These are phyloP conservation scores for Cunninghamia lanceolata DNA, from an alignment of 75 land plant genomes.

Conservation along the genomic window DNA sequence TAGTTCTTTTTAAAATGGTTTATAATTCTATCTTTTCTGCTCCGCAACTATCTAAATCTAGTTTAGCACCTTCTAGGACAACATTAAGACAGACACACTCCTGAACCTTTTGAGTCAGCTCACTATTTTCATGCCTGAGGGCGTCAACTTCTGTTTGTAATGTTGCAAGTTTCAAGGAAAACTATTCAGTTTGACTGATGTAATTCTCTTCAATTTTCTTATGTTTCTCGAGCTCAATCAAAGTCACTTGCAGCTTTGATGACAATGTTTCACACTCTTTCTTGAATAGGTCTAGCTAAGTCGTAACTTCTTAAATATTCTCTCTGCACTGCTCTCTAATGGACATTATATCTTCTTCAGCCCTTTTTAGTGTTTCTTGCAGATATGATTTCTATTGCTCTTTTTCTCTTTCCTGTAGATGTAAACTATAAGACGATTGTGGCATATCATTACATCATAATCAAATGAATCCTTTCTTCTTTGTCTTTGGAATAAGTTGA, in stretches of 20 bases:
- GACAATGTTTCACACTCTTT: slow-evolving; percentile 28
- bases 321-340: slow-evolving; percentile 31
- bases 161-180: slow-evolving; percentile 14
- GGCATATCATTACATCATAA: too few species aligned
- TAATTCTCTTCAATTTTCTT: slow-evolving; percentile 23
- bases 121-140: slow-evolving; percentile 20
- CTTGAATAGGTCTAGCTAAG: slow-evolving; percentile 19
- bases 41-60: slow-evolving; percentile 8
- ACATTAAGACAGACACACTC: slow-evolving; percentile 16
- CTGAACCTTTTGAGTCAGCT: slow-evolving; percentile 17
- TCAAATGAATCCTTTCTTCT: too few species aligned
- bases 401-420: too few species aligned
- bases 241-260: slow-evolving; percentile 26
- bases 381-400: too few species aligned
- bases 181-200: background rate
- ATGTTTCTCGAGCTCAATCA: slow-evolving; percentile 34
- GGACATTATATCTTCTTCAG: slow-evolving; percentile 31
- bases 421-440: too few species aligned
- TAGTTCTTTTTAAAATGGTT: slow-evolving; percentile 6
- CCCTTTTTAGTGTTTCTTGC: too few species aligned
- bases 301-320: slow-evolving; percentile 23
- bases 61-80: slow-evolving; percentile 32
- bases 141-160: slow-evolving; percentile 31
- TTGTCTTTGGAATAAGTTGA: too few species aligned
- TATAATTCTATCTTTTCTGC: slow-evolving; percentile 1